These are phyloP conservation scores for Aspergillus sergii DNA, from an alignment of 2,329 filamentous ascomycete species.

Conservation along the genomic window DNA sequence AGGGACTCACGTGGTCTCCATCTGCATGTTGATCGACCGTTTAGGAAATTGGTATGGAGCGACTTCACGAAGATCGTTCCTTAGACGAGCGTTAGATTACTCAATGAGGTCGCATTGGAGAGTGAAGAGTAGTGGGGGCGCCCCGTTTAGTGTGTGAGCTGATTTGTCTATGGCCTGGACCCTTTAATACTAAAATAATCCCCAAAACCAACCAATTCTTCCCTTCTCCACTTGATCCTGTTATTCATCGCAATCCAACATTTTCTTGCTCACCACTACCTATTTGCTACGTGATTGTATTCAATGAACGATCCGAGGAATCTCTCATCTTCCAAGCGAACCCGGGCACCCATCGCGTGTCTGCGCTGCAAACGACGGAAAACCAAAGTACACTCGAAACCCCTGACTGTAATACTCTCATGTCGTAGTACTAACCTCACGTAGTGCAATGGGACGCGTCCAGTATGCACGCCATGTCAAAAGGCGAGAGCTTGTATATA, in stretches of 20 bases:
- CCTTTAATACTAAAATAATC: background rate
- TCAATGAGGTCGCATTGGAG: background rate
- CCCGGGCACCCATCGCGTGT: background rate
- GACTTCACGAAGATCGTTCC: background rate
- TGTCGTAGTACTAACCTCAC: background rate
- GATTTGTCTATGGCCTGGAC: background rate
- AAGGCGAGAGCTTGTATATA: background rate
- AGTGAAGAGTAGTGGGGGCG: background rate
- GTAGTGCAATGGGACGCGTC: background rate
- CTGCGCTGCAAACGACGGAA: background rate
- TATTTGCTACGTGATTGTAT: background rate
- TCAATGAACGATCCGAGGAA: background rate
- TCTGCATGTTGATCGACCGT: background rate
- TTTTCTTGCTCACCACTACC: background rate
- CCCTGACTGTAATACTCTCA: too few relatives aligned
- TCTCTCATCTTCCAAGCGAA: background rate
- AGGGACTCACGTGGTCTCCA: background rate
- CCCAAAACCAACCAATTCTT: background rate
- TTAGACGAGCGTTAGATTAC: background rate
- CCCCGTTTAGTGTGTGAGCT: background rate
- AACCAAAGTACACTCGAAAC: background rate
- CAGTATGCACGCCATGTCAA: background rate
- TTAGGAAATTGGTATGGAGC: background rate
- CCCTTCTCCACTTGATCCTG: background rate
- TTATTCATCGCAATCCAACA: background rate